These are phyloP conservation scores for Vitis cinerea DNA, from an alignment of 164 flowering plant genomes.

Conservation along the genomic window DNA sequence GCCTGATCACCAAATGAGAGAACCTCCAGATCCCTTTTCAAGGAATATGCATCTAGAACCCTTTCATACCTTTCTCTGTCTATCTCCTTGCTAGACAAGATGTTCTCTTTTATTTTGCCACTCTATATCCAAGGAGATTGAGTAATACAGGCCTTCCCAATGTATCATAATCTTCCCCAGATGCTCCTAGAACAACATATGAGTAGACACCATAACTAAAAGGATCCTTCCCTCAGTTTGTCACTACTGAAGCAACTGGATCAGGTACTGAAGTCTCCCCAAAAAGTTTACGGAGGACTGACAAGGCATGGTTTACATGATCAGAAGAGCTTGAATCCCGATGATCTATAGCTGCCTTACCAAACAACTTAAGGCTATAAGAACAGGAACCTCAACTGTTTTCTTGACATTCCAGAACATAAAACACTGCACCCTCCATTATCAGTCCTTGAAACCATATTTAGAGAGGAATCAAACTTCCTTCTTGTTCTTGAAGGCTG, in stretches of 20 bases:
- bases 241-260: conserved; percentile 93
- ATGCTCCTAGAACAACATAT: conserved; percentile 95
- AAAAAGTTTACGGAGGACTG: conserved; percentile 85
- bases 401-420: conserved; percentile 99
- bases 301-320: conserved; percentile 81
- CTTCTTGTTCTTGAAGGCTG: conserved; percentile 33
- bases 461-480: conserved; percentile 36
- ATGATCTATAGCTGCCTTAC: conserved; percentile 88
- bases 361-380: conserved; percentile 86
- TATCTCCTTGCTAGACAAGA: no score
- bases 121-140: no score
- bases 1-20: no score
- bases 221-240: conserved; percentile 99
- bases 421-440: conserved; percentile 73
- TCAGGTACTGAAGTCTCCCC: conserved; percentile 79
- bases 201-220: conserved; percentile 95
- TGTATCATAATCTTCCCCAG: conserved; percentile 98
- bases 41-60: no score
- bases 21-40: no score
- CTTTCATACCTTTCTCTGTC: no score
- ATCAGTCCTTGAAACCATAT: conserved; percentile 43
- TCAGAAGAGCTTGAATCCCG: conserved; percentile 59
- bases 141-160: conserved; percentile 70
- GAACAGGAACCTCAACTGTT: conserved; percentile 96
- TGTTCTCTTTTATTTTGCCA: no score